These are phyloP conservation scores for Speleostelium caveatum DNA, from an alignment of 78 protist genomes.

Conservation along the genomic window DNA sequence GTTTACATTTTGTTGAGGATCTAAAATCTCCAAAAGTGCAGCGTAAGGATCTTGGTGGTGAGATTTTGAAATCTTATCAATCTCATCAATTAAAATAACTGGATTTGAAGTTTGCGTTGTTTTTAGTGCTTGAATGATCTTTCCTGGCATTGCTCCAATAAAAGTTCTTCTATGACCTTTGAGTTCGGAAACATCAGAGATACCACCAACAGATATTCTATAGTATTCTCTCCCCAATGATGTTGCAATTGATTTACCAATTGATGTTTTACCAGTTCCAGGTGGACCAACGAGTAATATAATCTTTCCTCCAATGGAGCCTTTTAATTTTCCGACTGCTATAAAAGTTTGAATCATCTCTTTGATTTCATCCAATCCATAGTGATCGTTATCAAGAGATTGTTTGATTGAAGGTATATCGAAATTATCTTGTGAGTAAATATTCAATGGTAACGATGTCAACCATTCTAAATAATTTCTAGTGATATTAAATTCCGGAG, in stretches of 20 bases:
- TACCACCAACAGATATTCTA: conserved; percentile 97
- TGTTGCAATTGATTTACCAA: conserved; percentile 92
- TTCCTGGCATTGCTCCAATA: conserved; percentile 98
- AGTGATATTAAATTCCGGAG: conserved; percentile 92
- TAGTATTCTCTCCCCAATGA: conserved; percentile 87
- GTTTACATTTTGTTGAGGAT: conserved; percentile 95
- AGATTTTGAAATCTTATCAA: conserved; percentile 84
- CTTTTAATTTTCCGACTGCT: conserved; percentile 89
- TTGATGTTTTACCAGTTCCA: conserved; percentile 95
- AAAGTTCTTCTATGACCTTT: conserved; percentile 97
- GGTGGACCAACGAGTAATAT: conserved; percentile 97
- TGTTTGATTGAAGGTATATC: conserved; percentile 37
- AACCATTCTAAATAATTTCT: conserved; percentile 98
- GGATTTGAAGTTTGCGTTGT: conserved; percentile 89
- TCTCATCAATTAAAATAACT: conserved; percentile 97
- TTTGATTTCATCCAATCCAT: conserved; percentile 95
- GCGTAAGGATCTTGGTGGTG: conserved; percentile 94
- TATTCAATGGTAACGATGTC: conserved; percentile 93
- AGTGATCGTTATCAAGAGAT: conserved; percentile 88
- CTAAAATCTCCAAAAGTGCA: conserved; percentile 96
- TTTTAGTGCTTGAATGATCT: conserved; percentile 95
- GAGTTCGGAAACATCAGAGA: conserved; percentile 95
- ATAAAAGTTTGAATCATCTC: conserved; percentile 95
- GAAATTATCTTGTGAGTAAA: conserved; percentile 79
- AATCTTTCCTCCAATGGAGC: conserved; percentile 93